Evolutionary conservation across 73 alveolate species (phyloP).

Genomic region (Paramecium caudatum): DNA sequence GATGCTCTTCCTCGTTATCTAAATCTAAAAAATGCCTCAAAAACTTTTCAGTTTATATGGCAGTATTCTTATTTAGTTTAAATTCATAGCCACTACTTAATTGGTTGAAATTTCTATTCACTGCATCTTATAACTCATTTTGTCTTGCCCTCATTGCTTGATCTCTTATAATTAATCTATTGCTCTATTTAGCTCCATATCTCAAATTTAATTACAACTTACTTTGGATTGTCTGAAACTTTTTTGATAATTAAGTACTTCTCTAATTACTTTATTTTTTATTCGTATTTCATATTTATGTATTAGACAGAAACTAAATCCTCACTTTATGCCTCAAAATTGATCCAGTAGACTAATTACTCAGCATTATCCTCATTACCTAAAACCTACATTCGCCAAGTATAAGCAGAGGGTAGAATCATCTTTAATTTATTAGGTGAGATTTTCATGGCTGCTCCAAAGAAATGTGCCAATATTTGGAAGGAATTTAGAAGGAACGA

Average conservation of each 20-base stretch:
- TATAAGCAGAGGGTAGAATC: constrained; percentile 31
- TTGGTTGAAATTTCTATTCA: constrained; percentile 23
- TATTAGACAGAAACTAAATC: constrained; percentile 57
- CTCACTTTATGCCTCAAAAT: constrained; percentile 16
- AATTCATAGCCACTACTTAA: constrained; percentile 37
- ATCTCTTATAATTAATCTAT: constrained; percentile 22
- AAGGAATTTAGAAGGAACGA: constrained; percentile 60
- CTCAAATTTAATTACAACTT: neutral
- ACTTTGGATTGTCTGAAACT: constrained; percentile 22
- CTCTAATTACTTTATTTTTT: constrained; percentile 60
- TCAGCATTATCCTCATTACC: constrained; percentile 59
- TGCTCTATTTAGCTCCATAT: constrained; percentile 23
- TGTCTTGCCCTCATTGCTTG: constrained; percentile 33
- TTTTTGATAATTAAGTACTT: constrained; percentile 51
- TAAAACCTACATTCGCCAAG: neutral
- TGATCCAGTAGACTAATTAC: constrained; percentile 24
- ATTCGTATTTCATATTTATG: constrained; percentile 44
- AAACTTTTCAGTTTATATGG: neutral
- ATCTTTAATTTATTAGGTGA: constrained; percentile 26
- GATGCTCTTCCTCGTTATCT: constrained; percentile 9
- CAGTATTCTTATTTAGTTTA: constrained; percentile 15
- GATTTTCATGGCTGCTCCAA: constrained; percentile 45
- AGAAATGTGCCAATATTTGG: constrained; percentile 56
- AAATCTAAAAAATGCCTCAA: constrained; percentile 12
- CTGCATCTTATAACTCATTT: constrained; percentile 49